Base-by-base conservation (phyloP, 2,329 filamentous ascomycete species). In the Metarhizium sp. region DNA sequence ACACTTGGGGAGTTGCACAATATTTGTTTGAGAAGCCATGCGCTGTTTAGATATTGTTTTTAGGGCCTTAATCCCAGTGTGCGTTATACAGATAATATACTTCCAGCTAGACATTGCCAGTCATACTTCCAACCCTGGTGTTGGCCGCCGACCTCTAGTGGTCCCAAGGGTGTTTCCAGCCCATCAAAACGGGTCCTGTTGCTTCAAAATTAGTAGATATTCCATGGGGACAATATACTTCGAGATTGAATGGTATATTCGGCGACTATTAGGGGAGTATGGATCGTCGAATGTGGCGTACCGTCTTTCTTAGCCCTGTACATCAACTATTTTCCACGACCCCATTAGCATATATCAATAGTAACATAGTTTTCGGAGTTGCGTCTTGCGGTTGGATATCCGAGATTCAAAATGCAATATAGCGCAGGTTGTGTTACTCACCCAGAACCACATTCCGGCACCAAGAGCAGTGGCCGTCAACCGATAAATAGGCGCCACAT, bases 381-480 rank as follows among this genome's bases (percentile, higher is more conserved):
- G 42, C 18, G 2, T 40, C 38, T 5, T 40, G 11, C 13, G 11
- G 14, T 16, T 40, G 38, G 38, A 16, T 40, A 40, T 16, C 5
- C 4, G 38, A 40, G 11, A 40, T 16, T 7, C 14, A 13, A 16
- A 14, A 40, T 16, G 38, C 42, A 18, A 20, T 18, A 45, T 16
- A 45, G 2, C 6, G n/a, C 11, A 20, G n/a, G 2, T 20, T 45
- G n/a, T 20, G 42, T 20, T 11, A 78, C 87, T 69, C 82, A 97
- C 92, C 73, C 94, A 99, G 76, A 99, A 97, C 94, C 94, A 99
- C 94, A 97, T 99, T 75, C 88, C 89, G 55, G 94, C 94, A 63
- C 91, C 89, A 60, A 99, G 79, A 59, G 86, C 89, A 48, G 90
- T 96, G 50, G 89, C 92, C 57, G 86, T 82, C 72, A 92, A 87